Evolutionary conservation across 1,139 yeast genomes (phyloP), one percentile per base, ranked within the genome.

Genomic region (Eremothecium cymbalariae): DNA sequence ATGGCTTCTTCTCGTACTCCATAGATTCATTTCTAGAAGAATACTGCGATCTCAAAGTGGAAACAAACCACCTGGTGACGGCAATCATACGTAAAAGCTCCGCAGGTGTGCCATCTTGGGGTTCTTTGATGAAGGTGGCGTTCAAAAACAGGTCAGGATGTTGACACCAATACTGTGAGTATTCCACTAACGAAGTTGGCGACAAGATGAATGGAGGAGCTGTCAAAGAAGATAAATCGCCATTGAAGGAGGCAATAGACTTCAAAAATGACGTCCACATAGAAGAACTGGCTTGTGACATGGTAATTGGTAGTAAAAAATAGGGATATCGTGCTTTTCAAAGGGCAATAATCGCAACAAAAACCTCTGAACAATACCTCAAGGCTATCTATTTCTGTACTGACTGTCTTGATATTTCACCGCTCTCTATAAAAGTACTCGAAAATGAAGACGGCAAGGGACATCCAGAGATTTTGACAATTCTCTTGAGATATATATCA

Each of bases 201-300:
- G 95, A 84, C 43, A 90, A 68, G 49, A 90, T 90, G 62, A 90
- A 90, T n/a, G 98, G 96, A 18, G 98, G 98, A 2, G 98, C 98
- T 2, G 98, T 86, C 53, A 90, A 65, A 2, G 95, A 78, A 12
- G 95, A 83, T 47, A 90, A 66, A 57, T 90, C 98, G 26, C 98
- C 98, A 49, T 88, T 86, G 62, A 84, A 90, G 9, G 94, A 76
- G 25, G 96, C 94, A 51, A 90, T 76, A 36, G 95, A 84, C 63
- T 85, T 84, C 49, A 90, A 69, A 59, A 90, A 88, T 15, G 88
- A 74, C 14, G 93, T 77, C 95, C 95, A 85, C 7, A 59, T 43
- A 4, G 57, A 48, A 30, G 56, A 51, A 35, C 48, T 50, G 31
- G 59, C 58, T 33, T 44, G 45, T 14, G 58, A 48, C 57, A 53